These are phyloP conservation scores for Aspergillus bombycis DNA, from an alignment of 2,329 filamentous ascomycete genomes.

Conservation along the genomic window DNA sequence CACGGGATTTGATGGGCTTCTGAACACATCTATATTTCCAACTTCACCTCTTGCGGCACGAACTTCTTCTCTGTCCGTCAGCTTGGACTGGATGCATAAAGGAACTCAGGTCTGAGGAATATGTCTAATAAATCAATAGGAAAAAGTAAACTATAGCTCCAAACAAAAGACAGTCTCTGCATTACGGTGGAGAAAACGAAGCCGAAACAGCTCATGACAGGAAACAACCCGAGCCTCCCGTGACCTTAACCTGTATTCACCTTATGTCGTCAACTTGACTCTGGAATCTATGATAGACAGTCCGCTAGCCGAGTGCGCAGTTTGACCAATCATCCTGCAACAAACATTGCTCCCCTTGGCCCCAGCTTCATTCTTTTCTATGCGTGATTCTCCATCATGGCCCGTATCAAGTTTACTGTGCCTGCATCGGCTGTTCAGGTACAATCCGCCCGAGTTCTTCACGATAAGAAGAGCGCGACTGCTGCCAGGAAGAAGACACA, in stretches of 20 bases:
- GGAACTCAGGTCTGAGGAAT: background rate
- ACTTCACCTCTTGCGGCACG: background rate
- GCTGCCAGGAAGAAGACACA: constrained; percentile 20
- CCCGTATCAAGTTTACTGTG: constrained; percentile 29
- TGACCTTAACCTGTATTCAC: constrained; percentile 20
- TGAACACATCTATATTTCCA: background rate
- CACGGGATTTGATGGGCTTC: background rate
- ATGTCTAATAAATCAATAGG: background rate
- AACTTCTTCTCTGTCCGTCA: background rate
- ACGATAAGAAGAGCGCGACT: constrained; percentile 11
- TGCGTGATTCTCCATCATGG: constrained; percentile 19
- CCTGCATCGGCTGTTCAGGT: constrained; percentile 23
- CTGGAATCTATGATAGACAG: constrained; percentile 3
- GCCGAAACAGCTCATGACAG: constrained; percentile 4
- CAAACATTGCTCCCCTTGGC: background rate
- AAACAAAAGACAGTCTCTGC: background rate
- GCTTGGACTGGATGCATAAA: background rate
- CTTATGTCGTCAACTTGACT: constrained; percentile 17
- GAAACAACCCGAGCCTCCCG: constrained; percentile 17
- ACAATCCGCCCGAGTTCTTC: constrained; percentile 16
- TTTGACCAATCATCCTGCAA: background rate
- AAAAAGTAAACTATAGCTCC: background rate
- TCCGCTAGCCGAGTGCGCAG: background rate
- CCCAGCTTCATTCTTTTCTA: background rate
- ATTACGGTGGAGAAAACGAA: background rate